phyloP scores from a whole-genome alignment of 2,329 filamentous ascomycete species.

The Diaporthe longicolla region DNA sequence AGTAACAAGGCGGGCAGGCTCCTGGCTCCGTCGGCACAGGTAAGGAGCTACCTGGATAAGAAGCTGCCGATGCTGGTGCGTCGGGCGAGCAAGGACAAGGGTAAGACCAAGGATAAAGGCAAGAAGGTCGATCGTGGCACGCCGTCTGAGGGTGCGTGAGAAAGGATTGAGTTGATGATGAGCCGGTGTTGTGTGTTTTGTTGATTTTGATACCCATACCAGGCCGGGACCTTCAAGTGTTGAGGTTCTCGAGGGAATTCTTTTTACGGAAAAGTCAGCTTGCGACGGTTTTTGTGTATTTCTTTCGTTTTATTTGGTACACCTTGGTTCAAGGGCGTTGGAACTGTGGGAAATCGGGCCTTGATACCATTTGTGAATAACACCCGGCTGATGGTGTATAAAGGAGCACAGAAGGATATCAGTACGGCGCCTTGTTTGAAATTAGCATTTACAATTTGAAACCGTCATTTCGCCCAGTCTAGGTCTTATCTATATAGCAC shows the following conservation, averaged over 20 bases:
- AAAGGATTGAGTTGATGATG: no score
- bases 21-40: neutral
- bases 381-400: neutral
- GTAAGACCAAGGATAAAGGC: neutral
- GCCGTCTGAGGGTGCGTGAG: neutral
- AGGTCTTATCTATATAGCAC: neutral
- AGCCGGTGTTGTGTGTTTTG: neutral
- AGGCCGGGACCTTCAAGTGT: neutral
- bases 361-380: neutral
- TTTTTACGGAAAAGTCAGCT: neutral
- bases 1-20: neutral
- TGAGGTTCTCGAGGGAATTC: neutral
- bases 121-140: conserved; percentile 3
- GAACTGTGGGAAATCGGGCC: neutral
- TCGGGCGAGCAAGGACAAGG: conserved; percentile 12
- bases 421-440: neutral
- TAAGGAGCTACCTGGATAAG: conserved; percentile 25
- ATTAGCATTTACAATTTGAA: neutral
- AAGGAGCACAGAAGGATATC: neutral
- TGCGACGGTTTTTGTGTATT: neutral
- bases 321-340: neutral
- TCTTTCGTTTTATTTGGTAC: neutral
- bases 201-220: conserved; percentile 27
- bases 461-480: neutral
- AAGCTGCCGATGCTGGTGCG: conserved; percentile 23